Base-by-base conservation (phyloP, 2,329 filamentous ascomycete species). In the Leptographium wingfieldii region DNA sequence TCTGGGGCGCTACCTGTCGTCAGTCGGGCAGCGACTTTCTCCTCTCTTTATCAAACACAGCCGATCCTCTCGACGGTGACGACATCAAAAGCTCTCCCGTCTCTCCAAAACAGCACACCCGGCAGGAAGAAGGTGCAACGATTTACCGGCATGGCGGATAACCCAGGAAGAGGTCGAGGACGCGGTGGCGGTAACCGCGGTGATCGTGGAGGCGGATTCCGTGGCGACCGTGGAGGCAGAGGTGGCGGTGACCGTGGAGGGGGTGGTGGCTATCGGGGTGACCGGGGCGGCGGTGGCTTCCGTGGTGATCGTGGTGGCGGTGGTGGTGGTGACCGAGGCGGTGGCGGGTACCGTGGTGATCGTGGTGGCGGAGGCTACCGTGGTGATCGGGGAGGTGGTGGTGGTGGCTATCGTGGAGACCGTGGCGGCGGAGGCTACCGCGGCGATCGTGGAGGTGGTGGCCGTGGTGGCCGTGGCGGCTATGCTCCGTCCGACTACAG, bases 121-220 rank as follows among this genome's bases (percentile, higher is more conserved):
- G 12, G 3, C 12, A 40, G 12, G 9, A 14, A 4, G 12, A 40
- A 35, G 33, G 33, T 35, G 2, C 33, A 10, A 35, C 14, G 5
- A 40, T 14, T 3, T 2, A 5, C 10, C 27, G 11, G 11, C 27
- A 51, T 33, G 31, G 38, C 55, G 22, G 56, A 29, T 2, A n/a
- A 60, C 11, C 65, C 63, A 51, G 59, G 63, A 25, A 60, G 65
- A 25, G 64, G 63, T 9, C 57, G 63, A 7, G 60, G 61, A 5
- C 58, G 63, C 40, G 60, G 60, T 46, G 66, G 67, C 56, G 63
- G 61, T 43, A 66, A 73, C 6, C 62, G 69, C 2, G 63, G 65
- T 9, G 46, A 40, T 40, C 46, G 55, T 27, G 19, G 60, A 19
- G 60, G 63, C 56, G 62, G 63, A 25, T 60, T 61, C n/a, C 62